Conservation (phyloP, 495 filamentous ascomycete species). For the Aeminium ludgeri region DNA sequence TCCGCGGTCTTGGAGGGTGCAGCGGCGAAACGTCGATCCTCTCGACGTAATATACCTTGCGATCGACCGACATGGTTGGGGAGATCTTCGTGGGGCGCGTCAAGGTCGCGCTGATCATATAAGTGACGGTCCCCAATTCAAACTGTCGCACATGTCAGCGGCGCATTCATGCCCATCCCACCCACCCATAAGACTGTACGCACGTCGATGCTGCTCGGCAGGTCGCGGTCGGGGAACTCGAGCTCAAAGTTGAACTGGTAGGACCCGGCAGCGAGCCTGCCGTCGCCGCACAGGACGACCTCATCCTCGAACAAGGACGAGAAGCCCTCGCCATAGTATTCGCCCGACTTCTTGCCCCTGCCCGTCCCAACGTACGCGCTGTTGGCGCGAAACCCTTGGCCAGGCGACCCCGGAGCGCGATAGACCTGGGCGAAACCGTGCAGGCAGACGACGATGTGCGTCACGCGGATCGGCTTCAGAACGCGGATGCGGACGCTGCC, state of each 20-base stretch:
- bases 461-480: constrained; percentile 67
- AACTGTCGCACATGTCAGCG: constrained; percentile 41
- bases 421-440: constrained; percentile 82
- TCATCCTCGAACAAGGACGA: constrained; percentile 84
- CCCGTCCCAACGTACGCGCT: constrained; percentile 32
- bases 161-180: too few species aligned
- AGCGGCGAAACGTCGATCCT: constrained; percentile 41
- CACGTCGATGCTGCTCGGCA: constrained; percentile 92
- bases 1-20: constrained; percentile 42
- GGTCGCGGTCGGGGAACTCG: constrained; percentile 52
- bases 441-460: constrained; percentile 73
- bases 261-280: constrained; percentile 62
- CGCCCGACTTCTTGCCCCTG: constrained; percentile 38
- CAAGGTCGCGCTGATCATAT: constrained; percentile 73
- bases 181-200: constrained; percentile 21
- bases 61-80: constrained; percentile 58
- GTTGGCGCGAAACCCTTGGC: constrained; percentile 35
- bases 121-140: constrained; percentile 83
- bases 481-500: constrained; percentile 70
- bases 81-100: constrained; percentile 80
- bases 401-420: constrained; percentile 51
- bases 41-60: constrained; percentile 64
- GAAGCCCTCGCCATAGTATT: constrained; percentile 68
- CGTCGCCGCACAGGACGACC: constrained; percentile 75
- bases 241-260: constrained; percentile 93